Conservation (phyloP, 2,329 filamentous ascomycete species). For the Paracamarosporium sp. region DNA sequence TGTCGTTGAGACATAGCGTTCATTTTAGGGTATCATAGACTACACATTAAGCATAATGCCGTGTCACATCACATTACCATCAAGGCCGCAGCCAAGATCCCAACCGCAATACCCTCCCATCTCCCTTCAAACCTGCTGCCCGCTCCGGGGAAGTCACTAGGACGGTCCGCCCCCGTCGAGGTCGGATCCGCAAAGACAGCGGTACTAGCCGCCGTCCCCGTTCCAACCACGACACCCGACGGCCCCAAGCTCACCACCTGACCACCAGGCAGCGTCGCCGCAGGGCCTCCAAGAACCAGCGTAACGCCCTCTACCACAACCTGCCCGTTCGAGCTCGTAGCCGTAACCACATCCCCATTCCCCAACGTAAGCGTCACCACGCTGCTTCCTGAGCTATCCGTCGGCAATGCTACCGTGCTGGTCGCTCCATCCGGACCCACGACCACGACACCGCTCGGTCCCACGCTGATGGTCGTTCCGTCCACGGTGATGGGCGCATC, state of each 20-base stretch:
- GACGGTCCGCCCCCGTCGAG: neutral
- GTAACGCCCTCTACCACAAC: neutral
- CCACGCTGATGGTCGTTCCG: slow-evolving; percentile 13
- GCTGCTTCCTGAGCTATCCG: neutral
- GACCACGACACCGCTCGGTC: slow-evolving; percentile 6
- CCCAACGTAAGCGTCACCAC: neutral
- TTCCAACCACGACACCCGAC: neutral
- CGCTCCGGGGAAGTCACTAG: neutral
- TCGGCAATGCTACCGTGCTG: neutral
- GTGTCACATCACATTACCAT: neutral
- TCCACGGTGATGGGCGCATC: slow-evolving; percentile 7
- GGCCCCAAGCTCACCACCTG: slow-evolving; percentile 3
- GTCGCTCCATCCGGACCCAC: neutral
- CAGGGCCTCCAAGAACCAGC: neutral
- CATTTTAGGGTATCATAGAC: slow-evolving; percentile 3
- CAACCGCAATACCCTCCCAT: neutral
- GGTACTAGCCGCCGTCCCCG: neutral
- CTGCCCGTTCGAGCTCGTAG: neutral
- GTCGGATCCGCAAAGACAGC: neutral
- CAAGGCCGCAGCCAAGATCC: neutral
- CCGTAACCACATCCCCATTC: neutral
- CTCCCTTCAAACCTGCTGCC: neutral
- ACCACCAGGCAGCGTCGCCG: neutral
- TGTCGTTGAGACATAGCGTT: neutral
- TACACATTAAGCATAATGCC: neutral